Base-by-base conservation (phyloP, 169 alveolate genomes). In the Plasmodium relictum region DNA sequence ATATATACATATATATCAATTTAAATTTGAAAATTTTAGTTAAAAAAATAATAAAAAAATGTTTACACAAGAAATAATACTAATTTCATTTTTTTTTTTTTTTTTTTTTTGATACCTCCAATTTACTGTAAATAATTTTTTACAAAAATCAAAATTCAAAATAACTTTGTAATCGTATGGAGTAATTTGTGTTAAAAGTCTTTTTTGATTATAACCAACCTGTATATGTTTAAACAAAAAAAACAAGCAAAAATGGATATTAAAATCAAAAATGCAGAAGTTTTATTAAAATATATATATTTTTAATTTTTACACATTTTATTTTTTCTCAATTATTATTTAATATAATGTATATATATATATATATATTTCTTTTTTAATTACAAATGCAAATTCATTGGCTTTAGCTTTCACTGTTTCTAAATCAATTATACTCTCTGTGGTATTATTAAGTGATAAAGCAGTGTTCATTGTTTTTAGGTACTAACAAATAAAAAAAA, bases 181-280 rank as follows among this genome's bases (percentile, higher is more conserved):
- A 37, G 91, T 83, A 45, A 83, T 54, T 42, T 83, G 91, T 6
- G 91, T 83, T 16, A 83, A 45, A 14, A 83, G 56, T 48, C 91
- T 66, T 45, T 62, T 83, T 45, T 83, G 91, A 48, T 83, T 83
- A 69, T 83, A 83, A 8, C 91, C 91, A 68, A 76, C 89, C 89
- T 76, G 68, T 41, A 6, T 54, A 31, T 31, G 52, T 31, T 31
- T 7, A 6, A 24, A 54, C 14, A 6, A 41, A 69, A 61, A 24
- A 61, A 24, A 24, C 0, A 61, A 18, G 20, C 0, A 61, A 48
- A 58, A 52, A 41, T 39, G 24, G 12, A 42, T 22, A 42, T 50
- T 9, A 31, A 31, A 31, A 31, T 31, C 1, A 31, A 2, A 1
- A 2, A 31, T 31, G 39, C 3, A 31, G 39, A 31, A 31, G 3